phyloP scores from a whole-genome alignment of 306 rosid genomes.

The Lagenaria siceraria region DNA sequence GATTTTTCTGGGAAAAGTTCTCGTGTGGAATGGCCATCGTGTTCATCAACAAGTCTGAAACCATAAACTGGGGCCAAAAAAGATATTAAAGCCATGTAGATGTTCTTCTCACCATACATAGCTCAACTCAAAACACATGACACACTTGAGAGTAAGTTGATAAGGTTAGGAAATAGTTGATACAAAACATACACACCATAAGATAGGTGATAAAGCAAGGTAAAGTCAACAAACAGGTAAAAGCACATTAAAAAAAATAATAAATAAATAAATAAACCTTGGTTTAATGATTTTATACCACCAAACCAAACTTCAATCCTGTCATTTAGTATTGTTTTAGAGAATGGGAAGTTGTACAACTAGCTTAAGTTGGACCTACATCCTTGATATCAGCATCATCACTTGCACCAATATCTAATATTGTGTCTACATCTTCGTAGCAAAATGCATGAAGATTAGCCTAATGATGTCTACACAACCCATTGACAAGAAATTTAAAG shows the following conservation, averaged over 20 bases:
- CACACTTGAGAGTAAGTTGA: not conserved
- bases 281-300: too few relatives aligned
- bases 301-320: not conserved
- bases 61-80: not conserved
- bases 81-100: not conserved
- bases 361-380: not conserved
- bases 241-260: not conserved
- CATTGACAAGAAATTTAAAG: not conserved
- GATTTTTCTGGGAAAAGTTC: slow-evolving; percentile 6
- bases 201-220: not conserved
- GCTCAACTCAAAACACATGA: not conserved
- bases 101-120: not conserved
- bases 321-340: not conserved
- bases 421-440: not conserved
- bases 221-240: not conserved
- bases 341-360: not conserved
- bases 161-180: not conserved
- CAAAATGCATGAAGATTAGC: not conserved
- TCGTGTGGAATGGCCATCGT: slow-evolving; percentile 9
- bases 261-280: not conserved
- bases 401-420: not conserved
- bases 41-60: slow-evolving; percentile 1
- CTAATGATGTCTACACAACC: not conserved
- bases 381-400: not conserved
- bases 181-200: not conserved